Evolutionary conservation across 1,284 basidiomycete species (phyloP).

Genomic region (Puccinia hordei): DNA sequence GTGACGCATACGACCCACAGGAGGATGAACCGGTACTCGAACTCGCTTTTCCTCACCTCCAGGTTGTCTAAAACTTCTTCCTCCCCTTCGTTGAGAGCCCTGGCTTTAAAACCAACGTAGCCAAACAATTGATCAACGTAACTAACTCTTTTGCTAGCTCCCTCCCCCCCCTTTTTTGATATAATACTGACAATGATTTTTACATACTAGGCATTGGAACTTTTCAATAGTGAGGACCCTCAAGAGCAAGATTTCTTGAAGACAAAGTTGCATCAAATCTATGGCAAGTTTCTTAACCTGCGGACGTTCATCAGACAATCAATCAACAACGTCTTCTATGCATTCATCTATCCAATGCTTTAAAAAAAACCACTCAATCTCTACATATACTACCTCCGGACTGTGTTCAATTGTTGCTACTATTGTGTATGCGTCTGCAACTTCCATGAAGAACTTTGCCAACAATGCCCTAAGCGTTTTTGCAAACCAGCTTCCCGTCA

Average conservation of each 20-base stretch:
- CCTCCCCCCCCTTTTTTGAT: background rate
- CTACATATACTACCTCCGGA: too few relatives aligned
- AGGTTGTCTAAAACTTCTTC: constrained; percentile 99
- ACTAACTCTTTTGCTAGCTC: constrained; percentile 51
- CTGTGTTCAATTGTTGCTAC: too few relatives aligned
- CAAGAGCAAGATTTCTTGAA: constrained; percentile 99
- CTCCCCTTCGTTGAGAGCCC: constrained; percentile 96
- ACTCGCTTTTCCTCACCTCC: constrained; percentile 98
- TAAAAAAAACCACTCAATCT: too few relatives aligned
- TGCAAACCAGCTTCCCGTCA: constrained; percentile 60
- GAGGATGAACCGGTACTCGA: constrained; percentile 99
- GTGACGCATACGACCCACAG: constrained; percentile 98
- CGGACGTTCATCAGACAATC: constrained; percentile 98
- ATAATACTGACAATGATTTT: background rate
- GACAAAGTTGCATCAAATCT: constrained; percentile 97
- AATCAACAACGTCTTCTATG: constrained; percentile 99
- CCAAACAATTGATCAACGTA: constrained; percentile 86
- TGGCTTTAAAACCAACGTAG: constrained; percentile 97
- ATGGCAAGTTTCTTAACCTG: constrained; percentile 98
- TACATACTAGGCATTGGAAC: constrained; percentile 74
- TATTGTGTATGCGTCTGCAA: too few relatives aligned
- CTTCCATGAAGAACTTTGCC: constrained; percentile 87
- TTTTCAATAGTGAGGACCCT: constrained; percentile 98
- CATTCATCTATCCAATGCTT: constrained; percentile 99
- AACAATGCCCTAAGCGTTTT: constrained; percentile 87